Conservation (phyloP, 73 alveolate species). For the Diophrys sp. region DNA sequence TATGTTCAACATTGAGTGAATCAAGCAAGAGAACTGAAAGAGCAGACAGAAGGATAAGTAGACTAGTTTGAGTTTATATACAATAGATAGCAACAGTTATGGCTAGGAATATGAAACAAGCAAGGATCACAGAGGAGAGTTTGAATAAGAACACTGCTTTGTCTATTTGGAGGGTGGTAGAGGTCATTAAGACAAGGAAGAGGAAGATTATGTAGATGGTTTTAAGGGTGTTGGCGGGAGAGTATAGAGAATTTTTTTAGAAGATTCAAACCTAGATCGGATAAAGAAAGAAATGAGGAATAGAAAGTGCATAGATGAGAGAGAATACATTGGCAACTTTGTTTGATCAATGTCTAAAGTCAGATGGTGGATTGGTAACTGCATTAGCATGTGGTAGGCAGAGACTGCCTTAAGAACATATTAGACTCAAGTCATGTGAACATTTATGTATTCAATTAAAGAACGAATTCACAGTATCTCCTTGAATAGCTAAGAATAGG, state of each 20-base stretch:
- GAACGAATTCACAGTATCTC: too few relatives aligned
- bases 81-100: not conserved
- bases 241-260: not conserved
- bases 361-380: too few relatives aligned
- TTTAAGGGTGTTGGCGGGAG: constrained; percentile 15
- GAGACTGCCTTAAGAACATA: too few relatives aligned
- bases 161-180: not conserved
- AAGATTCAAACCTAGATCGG: not conserved
- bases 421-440: too few relatives aligned
- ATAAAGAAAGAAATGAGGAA: constrained; percentile 17
- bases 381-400: too few relatives aligned
- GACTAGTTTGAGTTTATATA: not conserved
- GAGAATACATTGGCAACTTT: too few relatives aligned
- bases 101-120: not conserved
- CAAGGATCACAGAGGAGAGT: constrained; percentile 6
- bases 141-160: not conserved
- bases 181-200: not conserved
- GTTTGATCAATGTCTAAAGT: too few relatives aligned
- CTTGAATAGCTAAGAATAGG: too few relatives aligned
- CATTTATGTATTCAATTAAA: too few relatives aligned
- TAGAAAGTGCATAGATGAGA: constrained; percentile 17
- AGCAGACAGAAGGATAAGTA: not conserved
- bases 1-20: not conserved
- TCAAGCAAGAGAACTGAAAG: not conserved
- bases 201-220: constrained; percentile 17